Percentiles rank a stretch among this genome's conserved stretches.
phyloP scores from a whole-genome alignment of 1,139 yeast species.

The Meyerozyma elateridarum region DNA sequence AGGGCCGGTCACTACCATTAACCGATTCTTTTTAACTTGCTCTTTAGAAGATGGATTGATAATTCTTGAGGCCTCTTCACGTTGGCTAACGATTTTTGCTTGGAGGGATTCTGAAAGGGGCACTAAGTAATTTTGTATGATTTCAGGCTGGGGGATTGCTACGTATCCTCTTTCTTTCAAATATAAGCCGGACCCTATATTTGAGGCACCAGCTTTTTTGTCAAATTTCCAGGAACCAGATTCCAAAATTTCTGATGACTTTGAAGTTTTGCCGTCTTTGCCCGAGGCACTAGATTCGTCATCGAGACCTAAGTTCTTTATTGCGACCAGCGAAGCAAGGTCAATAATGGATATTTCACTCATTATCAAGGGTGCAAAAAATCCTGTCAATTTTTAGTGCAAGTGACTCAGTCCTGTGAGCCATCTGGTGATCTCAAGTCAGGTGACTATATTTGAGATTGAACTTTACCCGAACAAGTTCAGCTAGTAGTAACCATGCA shows the following conservation, averaged over 20 bases:
- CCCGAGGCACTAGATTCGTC: neutral
- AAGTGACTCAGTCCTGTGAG: no score
- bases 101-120: slow-evolving; percentile 27
- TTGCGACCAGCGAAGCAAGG: slow-evolving; percentile 1
- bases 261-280: neutral
- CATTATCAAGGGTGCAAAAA: slow-evolving; percentile 1
- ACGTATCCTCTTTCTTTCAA: slow-evolving; percentile 27
- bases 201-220: slow-evolving; percentile 4
- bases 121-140: slow-evolving; percentile 36
- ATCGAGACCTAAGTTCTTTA: neutral
- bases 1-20: slow-evolving; percentile 41
- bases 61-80: slow-evolving; percentile 14
- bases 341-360: slow-evolving; percentile 4
- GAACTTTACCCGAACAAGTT: no score
- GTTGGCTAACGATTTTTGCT: slow-evolving; percentile 22
- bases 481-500: slow-evolving; percentile 30
- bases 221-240: slow-evolving; percentile 2
- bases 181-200: slow-evolving; percentile 19
- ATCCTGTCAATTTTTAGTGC: slow-evolving; percentile 1
- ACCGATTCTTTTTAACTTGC: slow-evolving; percentile 13
- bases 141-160: slow-evolving; percentile 43
- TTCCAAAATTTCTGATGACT: neutral
- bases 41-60: slow-evolving; percentile 1
- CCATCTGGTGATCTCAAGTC: slow-evolving; percentile 1
- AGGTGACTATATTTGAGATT: no score